Evolutionary conservation across 2,329 filamentous ascomycete genomes (phyloP), one percentile per base, ranked within the genome.

Genomic region (Akanthomyces dipterigenus): DNA sequence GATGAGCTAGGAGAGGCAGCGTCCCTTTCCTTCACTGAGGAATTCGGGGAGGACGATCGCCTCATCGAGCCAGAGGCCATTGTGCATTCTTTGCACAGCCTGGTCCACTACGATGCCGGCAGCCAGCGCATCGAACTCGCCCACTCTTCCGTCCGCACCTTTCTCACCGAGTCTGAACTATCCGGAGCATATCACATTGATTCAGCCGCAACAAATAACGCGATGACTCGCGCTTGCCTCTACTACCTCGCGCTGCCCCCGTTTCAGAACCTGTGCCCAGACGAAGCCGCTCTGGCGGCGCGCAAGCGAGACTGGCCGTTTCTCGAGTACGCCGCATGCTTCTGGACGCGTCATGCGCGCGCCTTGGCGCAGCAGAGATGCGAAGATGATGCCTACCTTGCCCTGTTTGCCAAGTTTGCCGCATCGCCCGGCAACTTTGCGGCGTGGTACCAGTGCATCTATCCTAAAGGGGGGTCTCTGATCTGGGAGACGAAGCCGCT

Each of bases 371-470:
- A 24, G 12, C 28, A 12, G 12, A 9, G 9, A 14, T 46, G 31
- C 28, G 40, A 57, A 18, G 36, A 55, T 24, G 16, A 55, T 16
- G 14, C 16, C 18, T 34, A 34, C 9, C 24, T 46, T 11, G 59
- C 50, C 7, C n/a, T 38, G 18, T 50, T 57, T 16, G 5, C 22
- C 34, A 31, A 42, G 14, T 62, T 62, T 48, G 45, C 55, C 22
- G 31, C 18, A n/a, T 26, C 60, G 2, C n/a, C 40, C 16, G 60
- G 45, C 22, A 20, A 51, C 43, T 62, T 62, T 48, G 53, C 60
- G n/a, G 42, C 60, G 7, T 62, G 60, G 60, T 62, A 62, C 28
- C 60, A 62, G 53, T 57, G 60, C 46, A 26, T 57, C 20, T 61
- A 49, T 20, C 60, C 60, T 2, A 43, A 50, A 7, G 38, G 60